Base-by-base conservation (phyloP, 169 alveolate species). In the Plasmodium gonderi region DNA sequence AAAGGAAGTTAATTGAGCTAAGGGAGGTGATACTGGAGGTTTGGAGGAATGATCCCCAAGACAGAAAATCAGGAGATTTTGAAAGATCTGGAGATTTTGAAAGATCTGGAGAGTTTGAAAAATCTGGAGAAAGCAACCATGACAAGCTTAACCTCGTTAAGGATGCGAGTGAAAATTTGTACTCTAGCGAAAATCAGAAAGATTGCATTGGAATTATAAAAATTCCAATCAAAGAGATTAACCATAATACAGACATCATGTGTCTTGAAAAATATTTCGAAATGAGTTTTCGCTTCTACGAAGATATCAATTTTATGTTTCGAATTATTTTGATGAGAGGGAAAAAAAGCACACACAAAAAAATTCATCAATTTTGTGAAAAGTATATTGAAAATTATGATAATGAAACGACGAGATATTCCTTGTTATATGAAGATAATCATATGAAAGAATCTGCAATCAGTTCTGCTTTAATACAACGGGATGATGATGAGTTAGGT, bases 211-310 rank as follows among this genome's bases (percentile, higher is more conserved):
- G 92, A 7, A 83, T 83, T 1, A 40, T 83, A 29, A 83, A 83
- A 33, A 72, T 74, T 49, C 60, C 75, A 14, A 45, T 69, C n/a
- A 60, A 33, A 17, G 92, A 83, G 14, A 45, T 83, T 33, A 83
- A 69, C 7, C 45, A 83, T 20, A 83, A 83, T 38, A 76, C 36
- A 51, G 65, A 83, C 9, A 76, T 83, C 9, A 83, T 49, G n/a
- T 83, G 77, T 83, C 26, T 83, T n/a, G 92, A 83, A 60, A 83
- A 83, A 83, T 40, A 83, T 23, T 20, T 69, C 14, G 92, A 83
- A 23, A 49, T 83, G 36, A 83, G 54, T 12, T 76, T 36, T 49
- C 74, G 44, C 14, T 83, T 83, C 40, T 83, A 68, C 65, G 77
- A 83, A 2, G 75, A 83, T 72, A 20, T 83, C n/a, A 83, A 83